Evolutionary conservation across 371 early-diverging fungal species (phyloP), one percentile per base, ranked within the genome.

Genomic region (Blastocladiella emersonii): DNA sequence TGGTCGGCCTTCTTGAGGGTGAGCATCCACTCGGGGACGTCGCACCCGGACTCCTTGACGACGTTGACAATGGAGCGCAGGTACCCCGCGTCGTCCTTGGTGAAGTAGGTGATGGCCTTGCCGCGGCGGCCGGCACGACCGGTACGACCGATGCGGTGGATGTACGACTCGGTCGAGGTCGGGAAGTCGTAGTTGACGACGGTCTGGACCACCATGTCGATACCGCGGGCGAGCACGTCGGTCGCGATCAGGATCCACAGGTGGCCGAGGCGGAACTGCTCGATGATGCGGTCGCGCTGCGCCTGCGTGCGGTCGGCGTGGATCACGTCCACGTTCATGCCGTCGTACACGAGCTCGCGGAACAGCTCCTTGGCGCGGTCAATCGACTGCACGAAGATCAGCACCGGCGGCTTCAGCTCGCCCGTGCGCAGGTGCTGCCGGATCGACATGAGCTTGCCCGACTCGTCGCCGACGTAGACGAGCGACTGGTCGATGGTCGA

Each of bases 181-280:
- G 99, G 98, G 72, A 98, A 92, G 72, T 98, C 98, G 65, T 93
- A 95, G 69, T 95, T 95, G 74, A 95, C 85, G 34, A 95, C 96
- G 61, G 88, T 61, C 61, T 89, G 88, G 39, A 95, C 88, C 27
- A 90, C 92, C 72, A 91, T 89, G 78, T 95, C 95, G 65, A 95
- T 79, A 76, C 96, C 96, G 69, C 96, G 87, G 2, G 93, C 90
- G 83, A 98, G 92, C 56, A 96, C 77, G 63, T 99, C 99, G 1
- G 99, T 98, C 27, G 95, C 84, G 63, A 99, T 95, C 63, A 99
- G 75, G 32, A 95, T 88, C 94, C 94, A 95, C 34, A 93, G 84
- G 63, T 86, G 83, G 39, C 97, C 95, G 25, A 75, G 70, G 34
- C 92, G 85, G 77, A 98, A 98, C 62, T 85, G 84, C 63, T 90